Percentiles rank a stretch among this genome's conserved stretches.
Conservation (phyloP, 345 rosid genomes). For the Eucalyptus virginea region DNA sequence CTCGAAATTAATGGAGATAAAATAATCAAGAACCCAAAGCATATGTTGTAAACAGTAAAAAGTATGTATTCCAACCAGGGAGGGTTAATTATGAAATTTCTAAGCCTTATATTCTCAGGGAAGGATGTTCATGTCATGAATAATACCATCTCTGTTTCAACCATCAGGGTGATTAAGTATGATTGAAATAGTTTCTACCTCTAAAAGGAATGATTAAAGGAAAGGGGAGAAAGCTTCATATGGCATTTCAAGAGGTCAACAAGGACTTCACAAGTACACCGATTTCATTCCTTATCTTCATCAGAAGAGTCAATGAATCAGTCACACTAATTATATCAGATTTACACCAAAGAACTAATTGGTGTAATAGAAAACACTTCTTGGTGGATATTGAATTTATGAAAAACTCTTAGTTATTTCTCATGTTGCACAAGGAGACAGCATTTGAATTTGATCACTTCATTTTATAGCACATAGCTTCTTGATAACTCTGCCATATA, state of each 20-base stretch:
- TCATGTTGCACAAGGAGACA: background rate
- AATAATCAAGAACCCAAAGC: background rate
- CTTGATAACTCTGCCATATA: background rate
- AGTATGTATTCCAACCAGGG: background rate
- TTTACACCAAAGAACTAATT: background rate
- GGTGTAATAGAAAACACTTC: background rate
- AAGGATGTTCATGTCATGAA: background rate
- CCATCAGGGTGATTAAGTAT: background rate
- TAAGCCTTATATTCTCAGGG: background rate
- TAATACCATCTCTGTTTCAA: background rate
- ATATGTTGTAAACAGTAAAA: background rate
- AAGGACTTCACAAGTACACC: background rate
- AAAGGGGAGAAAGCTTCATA: background rate
- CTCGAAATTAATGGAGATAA: background rate
- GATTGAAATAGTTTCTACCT: background rate
- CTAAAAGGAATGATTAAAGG: background rate
- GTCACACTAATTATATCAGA: background rate
- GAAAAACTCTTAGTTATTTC: background rate
- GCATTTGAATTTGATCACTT: background rate
- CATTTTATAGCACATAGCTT: background rate
- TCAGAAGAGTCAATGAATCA: background rate
- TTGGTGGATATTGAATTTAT: background rate
- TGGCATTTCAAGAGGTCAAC: background rate
- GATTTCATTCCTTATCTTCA: background rate
- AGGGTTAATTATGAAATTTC: background rate